Percentiles rank a stretch among this genome's conserved stretches.
Evolutionary conservation across 1,284 basidiomycete species (phyloP).

Genomic region (Rhodofomes roseus): DNA sequence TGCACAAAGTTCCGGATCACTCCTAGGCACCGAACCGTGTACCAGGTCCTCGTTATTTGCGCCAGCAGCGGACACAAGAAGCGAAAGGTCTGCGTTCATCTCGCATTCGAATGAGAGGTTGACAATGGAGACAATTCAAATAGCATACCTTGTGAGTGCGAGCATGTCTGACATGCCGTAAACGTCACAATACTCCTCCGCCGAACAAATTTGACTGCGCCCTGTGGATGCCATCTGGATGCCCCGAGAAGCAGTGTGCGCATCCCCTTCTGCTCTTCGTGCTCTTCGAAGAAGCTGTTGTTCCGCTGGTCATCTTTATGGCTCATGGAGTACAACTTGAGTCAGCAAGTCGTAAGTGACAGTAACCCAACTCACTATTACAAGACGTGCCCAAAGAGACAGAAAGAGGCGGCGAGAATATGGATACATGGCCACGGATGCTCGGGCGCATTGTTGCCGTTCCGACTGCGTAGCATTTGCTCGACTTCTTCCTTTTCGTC

Average conservation of each 20-base stretch:
- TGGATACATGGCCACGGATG: too few relatives aligned
- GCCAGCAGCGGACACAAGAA: too few relatives aligned
- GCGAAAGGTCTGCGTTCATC: too few relatives aligned
- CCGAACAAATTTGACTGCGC: not conserved
- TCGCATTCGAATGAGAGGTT: too few relatives aligned
- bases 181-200: not conserved
- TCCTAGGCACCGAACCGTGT: too few relatives aligned
- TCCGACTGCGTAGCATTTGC: not conserved
- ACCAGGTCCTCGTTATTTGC: too few relatives aligned
- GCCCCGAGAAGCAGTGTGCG: not conserved
- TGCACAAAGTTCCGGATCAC: too few relatives aligned
- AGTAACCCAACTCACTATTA: not conserved
- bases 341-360: not conserved
- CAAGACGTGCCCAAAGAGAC: not conserved
- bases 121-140: too few relatives aligned
- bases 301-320: not conserved
- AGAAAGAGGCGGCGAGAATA: too few relatives aligned
- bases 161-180: not conserved
- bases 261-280: not conserved
- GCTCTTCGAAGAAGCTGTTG: not conserved
- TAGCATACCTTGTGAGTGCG: too few relatives aligned
- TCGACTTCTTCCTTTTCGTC: not conserved
- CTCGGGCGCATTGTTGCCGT: not conserved
- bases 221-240: not conserved
- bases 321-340: not conserved